phyloP scores from a whole-genome alignment of 2,329 filamentous ascomycete genomes.

The Botrytis fabae region DNA sequence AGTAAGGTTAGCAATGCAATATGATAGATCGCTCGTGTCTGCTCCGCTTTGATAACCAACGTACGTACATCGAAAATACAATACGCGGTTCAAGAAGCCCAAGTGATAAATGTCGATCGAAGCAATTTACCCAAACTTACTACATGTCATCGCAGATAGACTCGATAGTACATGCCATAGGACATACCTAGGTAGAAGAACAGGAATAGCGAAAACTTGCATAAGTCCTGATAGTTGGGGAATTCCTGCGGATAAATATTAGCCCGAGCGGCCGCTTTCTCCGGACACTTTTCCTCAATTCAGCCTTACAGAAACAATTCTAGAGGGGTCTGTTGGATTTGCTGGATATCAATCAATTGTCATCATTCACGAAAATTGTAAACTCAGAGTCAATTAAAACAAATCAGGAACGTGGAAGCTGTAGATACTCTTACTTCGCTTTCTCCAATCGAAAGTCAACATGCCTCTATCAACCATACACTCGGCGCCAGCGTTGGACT shows the following conservation, averaged over 20 bases:
- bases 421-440: not conserved
- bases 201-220: not conserved
- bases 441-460: not conserved
- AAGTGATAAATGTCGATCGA: not conserved
- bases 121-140: not conserved
- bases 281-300: not conserved
- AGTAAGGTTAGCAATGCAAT: not conserved
- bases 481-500: conserved; percentile 54
- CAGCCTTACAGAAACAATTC: conserved; percentile 6
- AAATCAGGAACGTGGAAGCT: not conserved
- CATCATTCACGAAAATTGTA: not conserved
- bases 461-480: conserved; percentile 53
- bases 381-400: not conserved
- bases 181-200: not conserved
- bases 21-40: not conserved
- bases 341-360: not conserved
- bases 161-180: not conserved
- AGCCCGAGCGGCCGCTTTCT: not conserved
- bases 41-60: not conserved
- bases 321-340: not conserved
- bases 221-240: not conserved
- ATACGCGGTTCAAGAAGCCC: not conserved
- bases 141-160: not conserved
- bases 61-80: not conserved
- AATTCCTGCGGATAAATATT: not conserved